Conservation (phyloP, 805 yeast genomes). For the Zygoascus flipseniorum region DNA sequence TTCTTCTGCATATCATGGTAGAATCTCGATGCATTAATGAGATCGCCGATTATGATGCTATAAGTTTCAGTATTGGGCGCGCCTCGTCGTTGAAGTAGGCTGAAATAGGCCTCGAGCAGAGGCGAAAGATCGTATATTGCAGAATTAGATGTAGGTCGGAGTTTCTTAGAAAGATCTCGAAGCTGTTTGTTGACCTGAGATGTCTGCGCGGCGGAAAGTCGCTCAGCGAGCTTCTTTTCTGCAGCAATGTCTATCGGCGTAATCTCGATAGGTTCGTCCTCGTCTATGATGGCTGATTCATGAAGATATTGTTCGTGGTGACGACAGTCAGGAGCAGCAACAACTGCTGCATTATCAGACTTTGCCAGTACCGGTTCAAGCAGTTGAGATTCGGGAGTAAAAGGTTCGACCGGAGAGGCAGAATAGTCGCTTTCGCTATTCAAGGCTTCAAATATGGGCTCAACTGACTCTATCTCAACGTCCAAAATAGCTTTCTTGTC, state of each 20-base stretch:
- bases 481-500: neutral
- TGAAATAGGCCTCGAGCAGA: conserved; percentile 23
- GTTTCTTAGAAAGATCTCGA: neutral
- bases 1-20: conserved; percentile 1
- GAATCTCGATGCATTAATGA: conserved; percentile 18
- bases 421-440: neutral
- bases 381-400: neutral
- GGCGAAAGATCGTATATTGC: neutral
- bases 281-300: conserved; percentile 3
- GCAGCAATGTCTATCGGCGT: neutral
- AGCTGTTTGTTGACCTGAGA: neutral
- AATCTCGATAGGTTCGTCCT: neutral
- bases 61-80: conserved; percentile 24
- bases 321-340: neutral
- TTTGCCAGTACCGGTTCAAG: neutral
- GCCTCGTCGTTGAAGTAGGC: conserved; percentile 16
- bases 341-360: neutral
- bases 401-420: neutral
- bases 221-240: conserved; percentile 1
- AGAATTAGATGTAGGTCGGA: neutral
- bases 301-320: conserved; percentile 3
- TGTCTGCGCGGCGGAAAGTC: neutral
- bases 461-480: neutral
- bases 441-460: neutral
- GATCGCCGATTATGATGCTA: conserved; percentile 18